Evolutionary conservation across 2,329 filamentous ascomycete genomes (phyloP).

Genomic region (Claviceps sorghi): DNA sequence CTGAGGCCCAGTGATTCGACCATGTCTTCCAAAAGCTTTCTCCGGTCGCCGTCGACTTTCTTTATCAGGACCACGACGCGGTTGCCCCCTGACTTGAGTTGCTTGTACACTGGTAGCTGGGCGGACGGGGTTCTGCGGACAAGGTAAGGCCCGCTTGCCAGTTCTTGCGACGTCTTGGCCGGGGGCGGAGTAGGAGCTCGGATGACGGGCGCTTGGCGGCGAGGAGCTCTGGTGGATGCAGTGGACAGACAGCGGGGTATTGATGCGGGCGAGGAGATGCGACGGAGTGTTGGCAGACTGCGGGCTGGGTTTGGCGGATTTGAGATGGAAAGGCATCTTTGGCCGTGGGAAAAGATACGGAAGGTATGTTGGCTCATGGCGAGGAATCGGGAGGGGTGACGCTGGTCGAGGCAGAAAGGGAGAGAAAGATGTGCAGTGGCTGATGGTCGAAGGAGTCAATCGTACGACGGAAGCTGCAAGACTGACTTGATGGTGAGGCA

Average conservation of each 20-base stretch:
- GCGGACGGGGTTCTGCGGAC: constrained; percentile 56
- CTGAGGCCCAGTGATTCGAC: constrained; percentile 41
- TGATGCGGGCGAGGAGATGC: constrained; percentile 10
- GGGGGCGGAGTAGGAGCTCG: constrained; percentile 16
- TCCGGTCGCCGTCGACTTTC: constrained; percentile 61
- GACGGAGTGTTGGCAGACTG: constrained; percentile 7
- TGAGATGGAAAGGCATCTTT: constrained; percentile 7
- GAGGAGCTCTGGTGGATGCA: constrained; percentile 9
- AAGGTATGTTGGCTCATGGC: constrained; percentile 15
- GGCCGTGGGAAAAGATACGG: constrained; percentile 12
- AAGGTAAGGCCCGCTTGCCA: constrained; percentile 40
- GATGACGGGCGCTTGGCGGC: constrained; percentile 12
- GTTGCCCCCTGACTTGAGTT: constrained; percentile 61
- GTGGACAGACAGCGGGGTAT: constrained; percentile 1
- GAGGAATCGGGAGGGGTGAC: not conserved
- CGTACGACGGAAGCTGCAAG: not conserved
- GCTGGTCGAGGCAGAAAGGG: not conserved
- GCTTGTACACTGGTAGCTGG: constrained; percentile 64
- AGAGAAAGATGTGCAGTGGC: not conserved
- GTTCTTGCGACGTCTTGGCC: constrained; percentile 16
- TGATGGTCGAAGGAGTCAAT: not conserved
- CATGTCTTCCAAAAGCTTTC: constrained; percentile 50
- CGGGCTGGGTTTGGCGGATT: constrained; percentile 5
- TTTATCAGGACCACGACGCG: constrained; percentile 60
- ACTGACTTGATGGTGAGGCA: not conserved